A percentile compares a stretch with the other conserved stretches of the same genome.
Evolutionary conservation across 805 yeast species (phyloP).

Genomic region (Brettanomyces nanus): DNA sequence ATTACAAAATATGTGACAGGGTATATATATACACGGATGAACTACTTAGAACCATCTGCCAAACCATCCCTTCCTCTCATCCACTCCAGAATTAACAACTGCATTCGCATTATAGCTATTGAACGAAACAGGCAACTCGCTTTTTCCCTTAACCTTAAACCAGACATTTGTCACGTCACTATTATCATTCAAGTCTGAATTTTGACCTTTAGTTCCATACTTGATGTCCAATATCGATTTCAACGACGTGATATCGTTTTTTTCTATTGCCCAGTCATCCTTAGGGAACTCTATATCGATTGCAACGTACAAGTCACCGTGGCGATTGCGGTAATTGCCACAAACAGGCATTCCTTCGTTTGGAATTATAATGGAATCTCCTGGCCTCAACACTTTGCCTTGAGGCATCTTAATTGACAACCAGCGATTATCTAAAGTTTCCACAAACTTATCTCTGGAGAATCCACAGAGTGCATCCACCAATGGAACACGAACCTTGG

Average conservation of each 20-base stretch:
- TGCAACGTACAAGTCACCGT: constrained; percentile 65
- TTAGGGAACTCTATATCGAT: constrained; percentile 74
- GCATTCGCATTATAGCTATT: constrained; percentile 20
- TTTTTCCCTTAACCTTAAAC: constrained; percentile 15
- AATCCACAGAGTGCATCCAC: constrained; percentile 86
- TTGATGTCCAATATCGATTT: constrained; percentile 41
- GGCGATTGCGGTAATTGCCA: constrained; percentile 21
- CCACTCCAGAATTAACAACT: constrained; percentile 20
- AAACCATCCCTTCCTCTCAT: constrained; percentile 23
- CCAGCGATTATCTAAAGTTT: constrained; percentile 75
- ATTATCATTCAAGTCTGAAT: constrained; percentile 17
- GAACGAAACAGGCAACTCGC: constrained; percentile 21
- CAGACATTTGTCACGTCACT: constrained; percentile 18
- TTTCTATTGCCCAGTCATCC: constrained; percentile 79
- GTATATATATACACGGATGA: constrained; percentile 1
- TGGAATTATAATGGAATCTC: constrained; percentile 52
- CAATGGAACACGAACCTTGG: constrained; percentile 52
- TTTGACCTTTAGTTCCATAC: constrained; percentile 12
- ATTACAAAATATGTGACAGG: not conserved
- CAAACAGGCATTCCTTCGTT: constrained; percentile 80
- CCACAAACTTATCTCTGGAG: constrained; percentile 47
- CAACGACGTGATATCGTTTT: constrained; percentile 49
- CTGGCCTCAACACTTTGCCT: constrained; percentile 79
- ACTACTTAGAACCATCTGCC: constrained; percentile 11
- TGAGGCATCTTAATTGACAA: constrained; percentile 55